Conservation (phyloP, 805 yeast species). For the Yarrowia porcina region DNA sequence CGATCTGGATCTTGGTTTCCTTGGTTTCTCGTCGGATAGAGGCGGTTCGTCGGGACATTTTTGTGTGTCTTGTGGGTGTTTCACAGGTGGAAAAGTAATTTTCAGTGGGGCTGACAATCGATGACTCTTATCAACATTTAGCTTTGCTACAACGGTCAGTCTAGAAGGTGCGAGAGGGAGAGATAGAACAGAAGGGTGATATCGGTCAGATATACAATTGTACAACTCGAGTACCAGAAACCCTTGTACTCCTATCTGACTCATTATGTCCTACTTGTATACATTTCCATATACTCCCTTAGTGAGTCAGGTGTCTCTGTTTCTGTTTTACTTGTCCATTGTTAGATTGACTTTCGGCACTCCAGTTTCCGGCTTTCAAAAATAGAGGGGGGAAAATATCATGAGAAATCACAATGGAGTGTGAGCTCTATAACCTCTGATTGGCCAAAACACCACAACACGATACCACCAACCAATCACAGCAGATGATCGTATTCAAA, state of each 20-base stretch:
- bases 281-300: background rate
- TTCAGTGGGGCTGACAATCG: conserved; percentile 24
- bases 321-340: too few relatives aligned
- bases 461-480: background rate
- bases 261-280: too few relatives aligned
- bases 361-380: background rate
- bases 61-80: background rate
- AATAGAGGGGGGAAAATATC: background rate
- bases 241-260: background rate
- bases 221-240: too few relatives aligned
- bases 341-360: conserved; percentile 9
- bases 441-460: background rate
- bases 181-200: background rate
- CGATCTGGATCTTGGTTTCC: conserved; percentile 89
- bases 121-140: conserved; percentile 25
- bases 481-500: background rate
- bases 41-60: conserved; percentile 41
- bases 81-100: background rate
- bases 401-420: background rate
- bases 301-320: conserved; percentile 10
- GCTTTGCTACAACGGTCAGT: conserved; percentile 14
- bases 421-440: background rate
- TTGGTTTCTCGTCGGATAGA: conserved; percentile 71
- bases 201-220: too few relatives aligned
- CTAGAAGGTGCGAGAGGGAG: background rate